Percentiles rank a stretch among this genome's conserved stretches.
These are phyloP conservation scores for Poronia punctata DNA, from an alignment of 495 filamentous ascomycete species.

Conservation along the genomic window DNA sequence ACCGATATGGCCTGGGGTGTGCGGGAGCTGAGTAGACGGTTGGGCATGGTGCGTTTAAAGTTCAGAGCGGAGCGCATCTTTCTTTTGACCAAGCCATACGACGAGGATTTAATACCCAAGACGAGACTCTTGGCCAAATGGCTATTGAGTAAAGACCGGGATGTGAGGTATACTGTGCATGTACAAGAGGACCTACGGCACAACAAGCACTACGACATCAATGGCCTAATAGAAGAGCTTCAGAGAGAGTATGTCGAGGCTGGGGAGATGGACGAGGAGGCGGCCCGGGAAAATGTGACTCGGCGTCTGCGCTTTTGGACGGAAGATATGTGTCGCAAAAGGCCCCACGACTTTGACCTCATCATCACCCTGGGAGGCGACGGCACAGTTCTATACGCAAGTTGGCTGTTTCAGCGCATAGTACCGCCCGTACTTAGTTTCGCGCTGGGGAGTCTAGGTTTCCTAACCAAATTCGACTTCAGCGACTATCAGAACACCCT, in stretches of 20 bases:
- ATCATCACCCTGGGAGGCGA: slow-evolving; percentile 93
- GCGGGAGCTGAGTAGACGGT: slow-evolving; percentile 77
- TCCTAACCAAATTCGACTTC: slow-evolving; percentile 95
- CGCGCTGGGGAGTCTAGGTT: slow-evolving; percentile 83
- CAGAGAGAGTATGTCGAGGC: slow-evolving; percentile 20
- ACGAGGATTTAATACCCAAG: slow-evolving; percentile 69
- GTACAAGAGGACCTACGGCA: slow-evolving; percentile 68
- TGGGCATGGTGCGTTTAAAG: slow-evolving; percentile 71
- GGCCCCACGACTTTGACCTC: slow-evolving; percentile 88
- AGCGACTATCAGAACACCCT: slow-evolving; percentile 63
- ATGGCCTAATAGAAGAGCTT: slow-evolving; percentile 48
- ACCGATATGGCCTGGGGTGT: slow-evolving; percentile 96
- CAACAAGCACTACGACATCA: slow-evolving; percentile 63
- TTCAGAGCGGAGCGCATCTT: slow-evolving; percentile 78
- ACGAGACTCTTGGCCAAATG: slow-evolving; percentile 74
- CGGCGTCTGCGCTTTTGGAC: slow-evolving; percentile 75
- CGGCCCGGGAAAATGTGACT: slow-evolving; percentile 45
- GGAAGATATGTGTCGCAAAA: slow-evolving; percentile 62
- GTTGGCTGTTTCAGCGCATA: slow-evolving; percentile 95
- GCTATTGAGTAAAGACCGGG: slow-evolving; percentile 73
- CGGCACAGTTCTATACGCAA: slow-evolving; percentile 90
- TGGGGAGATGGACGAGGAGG: slow-evolving; percentile 16
- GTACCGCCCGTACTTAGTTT: slow-evolving; percentile 93
- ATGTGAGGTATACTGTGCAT: slow-evolving; percentile 64
- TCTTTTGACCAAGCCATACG: slow-evolving; percentile 81